Percentiles rank a stretch among this genome's conserved stretches.
Conservation (phyloP, 2,329 filamentous ascomycete genomes). For the Neonectria hederae region DNA sequence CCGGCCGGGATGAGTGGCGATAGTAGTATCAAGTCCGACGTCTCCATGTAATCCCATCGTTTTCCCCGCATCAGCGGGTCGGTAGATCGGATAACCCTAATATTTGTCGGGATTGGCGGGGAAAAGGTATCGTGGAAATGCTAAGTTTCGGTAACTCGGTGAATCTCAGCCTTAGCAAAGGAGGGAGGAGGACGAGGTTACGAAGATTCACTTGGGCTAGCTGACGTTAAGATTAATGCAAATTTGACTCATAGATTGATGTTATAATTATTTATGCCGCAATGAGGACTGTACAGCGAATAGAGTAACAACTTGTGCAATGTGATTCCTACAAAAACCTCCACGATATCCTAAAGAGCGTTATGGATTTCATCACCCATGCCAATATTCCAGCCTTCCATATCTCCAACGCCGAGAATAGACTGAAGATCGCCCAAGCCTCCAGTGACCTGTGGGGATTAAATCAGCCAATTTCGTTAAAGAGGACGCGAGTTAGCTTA, state of each 20-base stretch:
- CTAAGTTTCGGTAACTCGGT: too few relatives aligned
- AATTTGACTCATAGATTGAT: neutral
- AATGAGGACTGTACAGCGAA: neutral
- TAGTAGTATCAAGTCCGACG: too few relatives aligned
- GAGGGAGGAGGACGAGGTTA: neutral
- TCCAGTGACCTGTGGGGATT: conserved; percentile 23
- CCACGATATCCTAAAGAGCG: neutral
- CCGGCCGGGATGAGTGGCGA: neutral
- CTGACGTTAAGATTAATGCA: neutral
- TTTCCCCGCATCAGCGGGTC: neutral
- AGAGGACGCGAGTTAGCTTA: neutral
- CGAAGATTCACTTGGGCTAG: neutral
- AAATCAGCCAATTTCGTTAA: neutral
- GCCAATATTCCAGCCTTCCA: conserved; percentile 28
- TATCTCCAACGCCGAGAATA: conserved; percentile 16
- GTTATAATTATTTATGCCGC: neutral
- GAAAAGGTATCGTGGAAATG: neutral
- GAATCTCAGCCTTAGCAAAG: neutral
- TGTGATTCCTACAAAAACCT: neutral
- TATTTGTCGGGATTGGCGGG: neutral
- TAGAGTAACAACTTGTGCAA: too few relatives aligned
- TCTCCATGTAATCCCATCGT: too few relatives aligned
- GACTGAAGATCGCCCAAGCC: conserved; percentile 28
- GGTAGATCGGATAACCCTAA: neutral
- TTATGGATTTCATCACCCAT: conserved; percentile 10